A percentile compares a stretch with the other conserved stretches of the same genome.
These are phyloP conservation scores for Taphrina flavorubra DNA, from an alignment of 1,139 yeast species.

Conservation along the genomic window DNA sequence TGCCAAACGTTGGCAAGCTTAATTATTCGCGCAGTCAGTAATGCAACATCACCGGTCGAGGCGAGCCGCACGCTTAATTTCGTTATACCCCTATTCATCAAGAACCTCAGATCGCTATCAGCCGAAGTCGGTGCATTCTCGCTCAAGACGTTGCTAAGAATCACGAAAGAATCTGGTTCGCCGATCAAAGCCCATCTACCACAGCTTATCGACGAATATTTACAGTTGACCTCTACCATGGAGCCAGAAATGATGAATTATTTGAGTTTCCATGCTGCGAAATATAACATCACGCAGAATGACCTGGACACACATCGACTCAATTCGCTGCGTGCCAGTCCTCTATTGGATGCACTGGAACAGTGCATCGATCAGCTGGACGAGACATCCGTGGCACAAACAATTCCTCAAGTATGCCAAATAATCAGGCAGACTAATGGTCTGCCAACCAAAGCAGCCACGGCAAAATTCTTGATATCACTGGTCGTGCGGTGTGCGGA, in stretches of 20 bases:
- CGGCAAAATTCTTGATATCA: conserved; percentile 74
- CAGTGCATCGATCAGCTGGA: conserved; percentile 66
- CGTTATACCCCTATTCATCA: conserved; percentile 75
- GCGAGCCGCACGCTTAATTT: conserved; percentile 57
- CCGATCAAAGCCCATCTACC: conserved; percentile 74
- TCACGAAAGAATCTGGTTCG: conserved; percentile 67
- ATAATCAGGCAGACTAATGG: conserved; percentile 71
- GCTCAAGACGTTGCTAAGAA: conserved; percentile 69
- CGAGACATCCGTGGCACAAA: conserved; percentile 59
- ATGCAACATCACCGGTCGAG: conserved; percentile 46
- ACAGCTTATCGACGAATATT: conserved; percentile 68
- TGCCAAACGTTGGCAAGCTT: conserved; percentile 71
- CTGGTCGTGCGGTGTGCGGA: conserved; percentile 65
- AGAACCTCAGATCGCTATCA: conserved; percentile 81
- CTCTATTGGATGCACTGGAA: conserved; percentile 88
- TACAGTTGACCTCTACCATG: conserved; percentile 76
- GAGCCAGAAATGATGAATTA: conserved; percentile 93
- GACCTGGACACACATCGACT: conserved; percentile 70
- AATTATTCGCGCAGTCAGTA: conserved; percentile 64
- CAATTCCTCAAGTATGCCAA: conserved; percentile 57
- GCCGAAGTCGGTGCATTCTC: conserved; percentile 83
- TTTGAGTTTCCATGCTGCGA: conserved; percentile 83
- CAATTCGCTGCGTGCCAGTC: conserved; percentile 76
- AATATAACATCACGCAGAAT: conserved; percentile 66
- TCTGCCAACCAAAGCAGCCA: conserved; percentile 87